Evolutionary conservation across 257 asterid species (phyloP), one percentile per base, ranked within the genome.

Genomic region (Solanum chmielewskii): DNA sequence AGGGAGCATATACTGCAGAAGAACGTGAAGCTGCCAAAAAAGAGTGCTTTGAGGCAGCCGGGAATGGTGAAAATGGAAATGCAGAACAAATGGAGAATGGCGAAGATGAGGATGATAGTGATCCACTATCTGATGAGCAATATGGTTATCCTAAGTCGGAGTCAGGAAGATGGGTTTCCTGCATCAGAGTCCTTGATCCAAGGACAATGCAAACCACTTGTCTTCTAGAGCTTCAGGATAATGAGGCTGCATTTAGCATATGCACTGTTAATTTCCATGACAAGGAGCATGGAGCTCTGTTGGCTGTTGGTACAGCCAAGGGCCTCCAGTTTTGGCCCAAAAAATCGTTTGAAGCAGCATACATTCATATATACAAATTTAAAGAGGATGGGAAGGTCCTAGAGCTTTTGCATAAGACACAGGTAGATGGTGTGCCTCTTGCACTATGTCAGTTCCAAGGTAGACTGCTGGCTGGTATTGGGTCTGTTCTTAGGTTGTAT

Each of bases 81-180:
- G 88, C 90, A 0, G 97, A 90, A 88, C 95, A 92, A 92, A 90
- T 91, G 93, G 98, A 95, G 93, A 97, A 96, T 91, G 99, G 98
- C 56, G 98, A 89, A 60, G 92, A 97, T 71, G 99, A 94, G 84
- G 98, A 96, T 75, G 90, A 86, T 87, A 91, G 47, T 86, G 98
- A 97, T 91, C 98, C 98, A 2, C 94, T 97, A 84, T 92, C 97
- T 20, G 99, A 97, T 83, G 99, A 97, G 91, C 99, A 97, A 70
- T 97, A 97, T 88, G 99, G 99, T 86, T 97, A 96, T 90, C 99
- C 99, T 23, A 97, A 97, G 92, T 93, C 98, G 29, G 99, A 97
- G 89, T 91, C 99, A 11, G 96, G 93, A 42, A 93, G 86, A 91
- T 97, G 99, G 99, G 99, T 94, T 75, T 97, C 99, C 87, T 97